These are phyloP conservation scores for Globisporangium sylvaticum DNA, from an alignment of 352 stramenopile genomes.

Conservation along the genomic window DNA sequence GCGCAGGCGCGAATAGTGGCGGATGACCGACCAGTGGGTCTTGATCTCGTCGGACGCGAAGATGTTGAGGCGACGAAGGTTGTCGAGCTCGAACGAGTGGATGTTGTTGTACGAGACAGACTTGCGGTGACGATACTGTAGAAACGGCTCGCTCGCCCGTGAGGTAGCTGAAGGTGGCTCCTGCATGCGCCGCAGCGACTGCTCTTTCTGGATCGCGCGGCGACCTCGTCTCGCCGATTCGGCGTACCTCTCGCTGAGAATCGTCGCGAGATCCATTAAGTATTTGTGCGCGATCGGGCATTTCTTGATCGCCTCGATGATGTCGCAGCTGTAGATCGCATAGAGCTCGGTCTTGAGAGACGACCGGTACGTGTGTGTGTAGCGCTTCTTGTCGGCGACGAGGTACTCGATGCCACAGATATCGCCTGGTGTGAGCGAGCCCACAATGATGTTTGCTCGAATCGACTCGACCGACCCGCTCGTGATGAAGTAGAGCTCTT, in stretches of 20 bases:
- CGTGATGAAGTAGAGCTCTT: constrained; percentile 76
- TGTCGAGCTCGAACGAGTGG: constrained; percentile 32
- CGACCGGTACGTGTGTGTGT: constrained; percentile 64
- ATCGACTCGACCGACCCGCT: constrained; percentile 54
- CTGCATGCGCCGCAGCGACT: constrained; percentile 10
- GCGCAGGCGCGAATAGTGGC: constrained; percentile 54
- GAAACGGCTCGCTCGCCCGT: constrained; percentile 30
- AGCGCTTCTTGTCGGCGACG: constrained; percentile 42
- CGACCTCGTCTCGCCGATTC: constrained; percentile 48
- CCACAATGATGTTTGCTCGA: constrained; percentile 53
- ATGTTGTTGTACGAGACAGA: constrained; percentile 38
- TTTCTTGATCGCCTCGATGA: constrained; percentile 52
- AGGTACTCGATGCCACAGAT: constrained; percentile 81
- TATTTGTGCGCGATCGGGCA: constrained; percentile 67
- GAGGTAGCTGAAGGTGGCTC: constrained; percentile 9
- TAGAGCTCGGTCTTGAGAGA: constrained; percentile 66
- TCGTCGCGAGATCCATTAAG: constrained; percentile 54
- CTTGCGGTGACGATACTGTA: constrained; percentile 69
- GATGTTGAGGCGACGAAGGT: constrained; percentile 28
- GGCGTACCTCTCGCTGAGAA: constrained; percentile 51
- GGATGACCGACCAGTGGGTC: constrained; percentile 67
- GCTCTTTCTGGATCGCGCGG: constrained; percentile 38
- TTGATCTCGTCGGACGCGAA: constrained; percentile 43
- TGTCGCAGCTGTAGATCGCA: constrained; percentile 56
- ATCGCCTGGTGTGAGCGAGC: constrained; percentile 51